Evolutionary conservation across 2,329 filamentous ascomycete genomes (phyloP), one percentile per base, ranked within the genome.

Genomic region (Penicillium sp.): DNA sequence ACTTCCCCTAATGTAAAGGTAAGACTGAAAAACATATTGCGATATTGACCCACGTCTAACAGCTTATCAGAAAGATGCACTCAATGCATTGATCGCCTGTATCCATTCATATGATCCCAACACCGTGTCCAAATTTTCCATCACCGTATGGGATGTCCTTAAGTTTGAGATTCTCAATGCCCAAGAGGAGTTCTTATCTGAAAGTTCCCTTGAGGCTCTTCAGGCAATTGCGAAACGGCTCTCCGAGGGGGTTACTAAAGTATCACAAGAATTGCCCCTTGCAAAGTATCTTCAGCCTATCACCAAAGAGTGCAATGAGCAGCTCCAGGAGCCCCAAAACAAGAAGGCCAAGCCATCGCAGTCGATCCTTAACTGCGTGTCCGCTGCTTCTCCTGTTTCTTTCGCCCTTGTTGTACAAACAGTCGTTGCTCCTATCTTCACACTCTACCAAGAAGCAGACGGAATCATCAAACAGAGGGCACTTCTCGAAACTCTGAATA

Each of bases 121-220:
- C 10, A 84, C 82, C 0, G 77, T 88, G 27, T 83, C 84, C 7
- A 78, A 81, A 10, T 86, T 86, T 63, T 85, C 84, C 0, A 81
- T 85, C 45, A 85, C 82, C 0, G 74, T 88, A 2, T 89, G 85
- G 85, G 84, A 88, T 61, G 80, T 84, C 8, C 68, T 89, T 47
- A 89, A 88, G 66, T 89, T 86, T 61, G 85, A 89, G 63, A 81
- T 89, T 10, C 74, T 89, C 13, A 86, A 85, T 59, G 80, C 83
- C 0, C 83, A 87, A 67, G 85, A 88, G 62, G 84, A 87, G 51
- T 82, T 87, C 47, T 71, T 89, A 8, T 83, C 84, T 0, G 76
- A 84, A 45, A 80, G 83, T 61, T 82, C 85, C 7, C 69, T 88
- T 14, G 71, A 76, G 19, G 80, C 78, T 2, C 69, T 88, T 8